Evolutionary conservation across 176 grass and related monocot genomes (phyloP), one percentile per base, ranked within the genome.

Genomic region (Lolium multiflorum): DNA sequence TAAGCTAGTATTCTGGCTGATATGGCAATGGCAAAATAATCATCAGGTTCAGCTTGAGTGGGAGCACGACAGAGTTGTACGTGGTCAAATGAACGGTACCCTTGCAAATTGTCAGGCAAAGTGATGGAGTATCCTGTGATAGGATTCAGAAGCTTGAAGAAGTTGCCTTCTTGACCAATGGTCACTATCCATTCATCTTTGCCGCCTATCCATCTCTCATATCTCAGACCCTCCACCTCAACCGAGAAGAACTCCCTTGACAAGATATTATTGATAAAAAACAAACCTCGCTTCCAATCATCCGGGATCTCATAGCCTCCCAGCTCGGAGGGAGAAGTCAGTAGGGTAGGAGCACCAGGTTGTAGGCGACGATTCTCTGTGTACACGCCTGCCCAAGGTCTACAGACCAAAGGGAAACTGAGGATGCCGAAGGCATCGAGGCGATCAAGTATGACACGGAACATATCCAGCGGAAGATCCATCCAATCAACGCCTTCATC

Each of bases 141-240:
- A 24, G 35, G 56, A 22, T 79, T 79, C 2, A 60, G 21, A 44
- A 79, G 35, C 0, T 79, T 4, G 20, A 59, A 59, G 20, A 3
- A 25, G 60, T 58, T 14, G 6, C 0, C 0, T 12, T 3, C 3
- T 41, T 18, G 66, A 20, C 9, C 41, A 14, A 0, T 21, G 16
- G 3, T 43, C 6, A 79, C 76, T 24, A 79, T 5, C 76, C 76
- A 79, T 44, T 44, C 11, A 43, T 44, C 76, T 79, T 79, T 79
- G 28, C 55, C 76, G 21, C 76, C 76, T 9, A 60, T 24, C 76
- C 76, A 79, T 43, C 6, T 59, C 3, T 11, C 13, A 26, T 44
- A 16, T 24, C 56, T 61, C 1, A 79, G 58, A 4, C 18, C 16
- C 4, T 79, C 55, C 4, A 61, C 5, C 55, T 79, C 55, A 61